Base-by-base conservation (phyloP, 2,329 filamentous ascomycete genomes). In the Cytospora schulzeri region DNA sequence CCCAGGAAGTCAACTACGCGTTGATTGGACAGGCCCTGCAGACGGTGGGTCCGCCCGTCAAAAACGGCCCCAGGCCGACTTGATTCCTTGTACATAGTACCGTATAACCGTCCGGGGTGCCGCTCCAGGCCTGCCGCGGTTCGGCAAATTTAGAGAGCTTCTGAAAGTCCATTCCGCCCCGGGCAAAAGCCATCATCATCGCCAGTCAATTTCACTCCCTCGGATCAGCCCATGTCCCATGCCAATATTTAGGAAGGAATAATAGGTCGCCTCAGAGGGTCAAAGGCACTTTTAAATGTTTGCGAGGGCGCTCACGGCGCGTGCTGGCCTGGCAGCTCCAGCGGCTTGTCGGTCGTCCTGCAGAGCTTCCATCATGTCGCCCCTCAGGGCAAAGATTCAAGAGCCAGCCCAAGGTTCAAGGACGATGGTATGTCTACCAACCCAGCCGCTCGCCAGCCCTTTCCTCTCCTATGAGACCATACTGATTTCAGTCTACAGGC, bases 321-420 rank as follows among this genome's bases (percentile, higher is more conserved):
- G 85, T 75, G 84, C 84, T 77, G 82, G 81, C 73, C 76, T 79
- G 70, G 81, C 81, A 72, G 81, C 80, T 69, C 76, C 77, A 71
- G 73, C 78, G 75, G 73, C 76, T 70, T 77, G 73, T 71, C 73
- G 76, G 67, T 75, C 78, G 74, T 79, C 78, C 74, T 79, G 76
- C 69, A 75, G 75, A 75, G 75, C 72, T 68, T 76, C 72, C 69
- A 73, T 79, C 73, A 76, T 76, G 67, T 97, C 97, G 92, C 92
- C 92, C 76, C 83, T 96, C 69, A 88, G 88, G 81, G 91, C 91
- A 67, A 94, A 91, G 77, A 83, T 93, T 69, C 79, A 83, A 73
- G 84, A 55, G 60, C 60, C 61, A 22, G 51, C 41, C 33, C 54
- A 62, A 41, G 38, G 55, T 22, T 35, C 64, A 56, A 67, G 78